Evolutionary conservation across 768 basidiomycete species (phyloP), one percentile per base, ranked within the genome.

Genomic region (Suillus discolor): DNA sequence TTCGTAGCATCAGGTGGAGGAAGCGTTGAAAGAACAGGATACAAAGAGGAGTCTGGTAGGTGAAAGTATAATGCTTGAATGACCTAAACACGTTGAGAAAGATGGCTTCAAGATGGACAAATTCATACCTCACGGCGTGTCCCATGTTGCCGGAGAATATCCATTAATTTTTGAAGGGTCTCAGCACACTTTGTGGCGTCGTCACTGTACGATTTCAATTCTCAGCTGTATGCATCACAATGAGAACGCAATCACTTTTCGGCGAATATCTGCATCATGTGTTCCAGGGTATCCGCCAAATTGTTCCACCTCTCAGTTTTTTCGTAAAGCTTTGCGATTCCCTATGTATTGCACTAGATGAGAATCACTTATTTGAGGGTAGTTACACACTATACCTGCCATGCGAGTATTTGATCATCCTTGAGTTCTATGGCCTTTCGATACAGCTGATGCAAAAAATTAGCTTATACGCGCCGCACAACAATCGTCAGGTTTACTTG

Each of bases 151-250:
- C 87, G 82, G 41, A 85, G 84, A 3, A 89, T 74, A 5, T 87
- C 83, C 18, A 98, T 78, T 38, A 93, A 77, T 70, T 89, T 94
- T 72, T 97, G 94, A 53, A 97, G 73, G 1, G 83, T 80, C 74
- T 95, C 92, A 2, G 92, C 95, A 66, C 90, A 92, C 78, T 93
- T 97, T 6, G 80, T 79, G 0, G 83, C 85, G 72, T 99, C 96
- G 45, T 85, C 79, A 5, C 96, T 95, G 70, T 13, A 42, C 44
- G 39, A 42, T 25, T 68, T 31, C 67, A 62, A 36, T 45, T 13
- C 63, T 20, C 45, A 51, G 54, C 12, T 15, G 31, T 6, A 31
- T 31, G 31, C 31, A 31, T 31, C 31, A 31, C 31, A 31, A 31
- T 31, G 31, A 31, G 31, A 31, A 31, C 31, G 31, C 31, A 31